Evolutionary conservation across 164 flowering plant genomes (phyloP), one percentile per base, ranked within the genome.

Genomic region (Piper betle): DNA sequence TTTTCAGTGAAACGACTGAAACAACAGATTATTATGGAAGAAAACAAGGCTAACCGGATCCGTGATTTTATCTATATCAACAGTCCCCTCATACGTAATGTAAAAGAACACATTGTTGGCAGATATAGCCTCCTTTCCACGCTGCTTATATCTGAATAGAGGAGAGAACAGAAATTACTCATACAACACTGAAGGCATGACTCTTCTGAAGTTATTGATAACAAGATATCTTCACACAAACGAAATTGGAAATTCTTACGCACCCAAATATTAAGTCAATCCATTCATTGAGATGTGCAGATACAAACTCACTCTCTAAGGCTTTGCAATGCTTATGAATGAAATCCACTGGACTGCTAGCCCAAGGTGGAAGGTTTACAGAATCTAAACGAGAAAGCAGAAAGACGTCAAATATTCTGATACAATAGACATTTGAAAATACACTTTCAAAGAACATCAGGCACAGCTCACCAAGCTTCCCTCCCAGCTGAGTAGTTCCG

Each of bases 211-310:
- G 20, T 19, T 12, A 55, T 6, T 0, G 9, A 42, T 42, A 42
- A 42, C 46, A 42, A 42, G 11, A 10, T 42, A 42, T 12, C 50
- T 46, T 46, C 50, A 2, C 10, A 46, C 50, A 10, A 46, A 46
- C 50, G 33, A 55, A 55, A 55, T 43, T 25, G 33, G 59, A 4
- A 59, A 53, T 16, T 48, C 42, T 52, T 40, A 74, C 86, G 63
- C 71, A 91, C 99, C 99, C 99, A 78, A 91, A 94, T 77, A 91
- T 81, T 59, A 94, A 91, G 72, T 94, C 97, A 70, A 94, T 80
- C 99, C 99, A 94, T 65, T 91, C 97, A 76, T 94, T 92, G 80
- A 94, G 77, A 78, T 94, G 95, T 48, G 88, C 83, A 62, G 99
- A 94, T 33, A 88, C 99, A 77, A 88, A 81, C 73, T 94, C 99